phyloP scores from a whole-genome alignment of 257 asterid species.

The Rubia yunnanensis region DNA sequence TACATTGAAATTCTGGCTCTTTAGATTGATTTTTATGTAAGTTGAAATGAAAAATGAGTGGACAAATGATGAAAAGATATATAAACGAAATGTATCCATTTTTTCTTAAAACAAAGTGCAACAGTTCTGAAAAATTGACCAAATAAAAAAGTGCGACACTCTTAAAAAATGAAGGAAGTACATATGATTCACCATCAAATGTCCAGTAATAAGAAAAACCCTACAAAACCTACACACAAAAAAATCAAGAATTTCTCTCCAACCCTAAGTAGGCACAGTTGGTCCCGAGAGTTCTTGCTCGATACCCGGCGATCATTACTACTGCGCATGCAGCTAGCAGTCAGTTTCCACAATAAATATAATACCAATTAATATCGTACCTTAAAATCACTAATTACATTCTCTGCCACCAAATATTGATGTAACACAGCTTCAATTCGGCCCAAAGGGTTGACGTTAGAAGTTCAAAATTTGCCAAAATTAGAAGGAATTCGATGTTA shows the following conservation, averaged over 20 bases:
- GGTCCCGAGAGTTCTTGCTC: slow-evolving; percentile 26
- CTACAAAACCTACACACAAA: not conserved
- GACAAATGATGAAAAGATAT: too few species aligned
- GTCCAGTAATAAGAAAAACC: not conserved
- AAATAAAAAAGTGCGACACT: too few species aligned
- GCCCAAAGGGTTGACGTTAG: slow-evolving; percentile 23
- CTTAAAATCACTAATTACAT: not conserved
- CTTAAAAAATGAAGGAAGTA: too few species aligned
- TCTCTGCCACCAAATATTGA: slow-evolving; percentile 25
- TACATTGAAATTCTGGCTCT: too few species aligned
- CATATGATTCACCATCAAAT: too few species aligned
- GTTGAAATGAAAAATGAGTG: too few species aligned
- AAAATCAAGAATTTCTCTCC: too few species aligned
- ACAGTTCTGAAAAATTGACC: too few species aligned
- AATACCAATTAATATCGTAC: not conserved
- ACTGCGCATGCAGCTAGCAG: slow-evolving; percentile 7
- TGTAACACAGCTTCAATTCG: slow-evolving; percentile 29
- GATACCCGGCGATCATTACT: slow-evolving; percentile 24
- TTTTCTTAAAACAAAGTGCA: too few species aligned
- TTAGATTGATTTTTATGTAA: too few species aligned
- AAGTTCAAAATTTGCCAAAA: slow-evolving; percentile 18
- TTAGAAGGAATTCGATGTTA: slow-evolving; percentile 14
- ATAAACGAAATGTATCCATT: too few species aligned
- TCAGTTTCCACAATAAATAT: not conserved
- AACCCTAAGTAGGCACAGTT: slow-evolving; percentile 17